Evolutionary conservation across 352 stramenopile genomes (phyloP).

Genomic region (Phytophthora chlamydospora): DNA sequence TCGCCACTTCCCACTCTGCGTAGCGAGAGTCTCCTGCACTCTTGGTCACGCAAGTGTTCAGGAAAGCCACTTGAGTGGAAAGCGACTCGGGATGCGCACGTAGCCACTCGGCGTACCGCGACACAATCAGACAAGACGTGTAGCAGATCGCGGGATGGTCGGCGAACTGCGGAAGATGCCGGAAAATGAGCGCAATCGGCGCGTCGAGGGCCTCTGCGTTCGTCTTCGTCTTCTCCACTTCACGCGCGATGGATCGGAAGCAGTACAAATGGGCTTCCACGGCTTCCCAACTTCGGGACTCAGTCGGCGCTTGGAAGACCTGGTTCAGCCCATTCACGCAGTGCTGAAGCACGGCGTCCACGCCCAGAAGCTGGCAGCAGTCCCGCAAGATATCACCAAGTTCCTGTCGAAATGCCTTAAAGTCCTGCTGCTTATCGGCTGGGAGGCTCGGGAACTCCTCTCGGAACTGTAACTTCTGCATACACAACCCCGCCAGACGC

Average conservation of each 20-base stretch:
- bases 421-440: conserved; percentile 78
- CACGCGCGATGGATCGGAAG: conserved; percentile 82
- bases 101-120: conserved; percentile 83
- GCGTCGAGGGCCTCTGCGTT: conserved; percentile 34
- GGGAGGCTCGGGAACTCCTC: conserved; percentile 70
- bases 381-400: conserved; percentile 84
- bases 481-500: conserved; percentile 69
- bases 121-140: conserved; percentile 85
- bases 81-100: conserved; percentile 53
- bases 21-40: conserved; percentile 54
- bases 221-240: conserved; percentile 62
- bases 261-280: conserved; percentile 86
- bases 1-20: conserved; percentile 76
- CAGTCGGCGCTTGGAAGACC: conserved; percentile 60
- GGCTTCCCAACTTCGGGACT: conserved; percentile 69
- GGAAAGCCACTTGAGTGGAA: conserved; percentile 62
- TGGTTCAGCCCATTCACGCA: conserved; percentile 77
- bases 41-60: conserved; percentile 73
- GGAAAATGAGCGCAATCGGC: conserved; percentile 76
- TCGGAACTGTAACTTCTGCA: conserved; percentile 84
- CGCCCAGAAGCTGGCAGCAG: conserved; percentile 75
- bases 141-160: conserved; percentile 85
- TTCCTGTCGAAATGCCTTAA: conserved; percentile 82
- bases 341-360: conserved; percentile 74
- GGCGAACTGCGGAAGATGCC: conserved; percentile 74